phyloP scores from a whole-genome alignment of 305 asterid species.

The Fraxinus ornus region DNA sequence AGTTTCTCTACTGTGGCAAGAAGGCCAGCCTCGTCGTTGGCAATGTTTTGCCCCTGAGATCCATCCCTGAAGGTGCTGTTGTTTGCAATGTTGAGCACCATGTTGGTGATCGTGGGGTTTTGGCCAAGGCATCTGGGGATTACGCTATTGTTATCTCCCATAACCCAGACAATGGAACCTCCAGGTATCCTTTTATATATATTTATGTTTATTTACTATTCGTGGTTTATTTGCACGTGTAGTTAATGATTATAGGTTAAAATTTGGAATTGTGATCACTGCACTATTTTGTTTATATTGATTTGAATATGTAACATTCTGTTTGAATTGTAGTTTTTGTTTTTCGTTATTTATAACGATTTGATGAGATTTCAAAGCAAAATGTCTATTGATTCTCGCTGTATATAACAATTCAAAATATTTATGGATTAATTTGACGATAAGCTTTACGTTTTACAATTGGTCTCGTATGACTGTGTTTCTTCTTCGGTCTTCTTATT shows the following conservation, averaged over 20 bases:
- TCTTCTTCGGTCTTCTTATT: neutral
- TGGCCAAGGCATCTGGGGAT: conserved; percentile 76
- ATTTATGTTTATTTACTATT: neutral
- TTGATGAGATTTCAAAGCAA: neutral
- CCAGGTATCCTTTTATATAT: conserved; percentile 40
- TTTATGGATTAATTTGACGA: neutral
- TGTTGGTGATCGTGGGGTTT: conserved; percentile 68
- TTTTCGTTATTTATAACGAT: neutral
- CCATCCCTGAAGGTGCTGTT: conserved; percentile 69
- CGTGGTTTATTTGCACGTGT: neutral
- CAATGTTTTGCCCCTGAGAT: conserved; percentile 64
- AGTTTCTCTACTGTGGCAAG: conserved; percentile 67
- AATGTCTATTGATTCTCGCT: neutral
- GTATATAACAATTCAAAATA: neutral
- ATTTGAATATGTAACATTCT: neutral
- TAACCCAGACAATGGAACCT: conserved; percentile 73
- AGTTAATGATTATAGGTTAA: neutral
- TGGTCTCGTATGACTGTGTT: neutral
- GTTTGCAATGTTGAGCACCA: conserved; percentile 75
- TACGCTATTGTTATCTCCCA: conserved; percentile 78
- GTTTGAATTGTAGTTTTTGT: neutral
- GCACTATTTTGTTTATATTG: neutral
- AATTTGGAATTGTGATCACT: neutral
- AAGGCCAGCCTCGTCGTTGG: conserved; percentile 70
- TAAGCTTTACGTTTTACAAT: neutral